A percentile compares a stretch with the other conserved stretches of the same genome.
These are phyloP conservation scores for Carpediemonas membranifera DNA, from an alignment of 78 protist genomes.

Conservation along the genomic window DNA sequence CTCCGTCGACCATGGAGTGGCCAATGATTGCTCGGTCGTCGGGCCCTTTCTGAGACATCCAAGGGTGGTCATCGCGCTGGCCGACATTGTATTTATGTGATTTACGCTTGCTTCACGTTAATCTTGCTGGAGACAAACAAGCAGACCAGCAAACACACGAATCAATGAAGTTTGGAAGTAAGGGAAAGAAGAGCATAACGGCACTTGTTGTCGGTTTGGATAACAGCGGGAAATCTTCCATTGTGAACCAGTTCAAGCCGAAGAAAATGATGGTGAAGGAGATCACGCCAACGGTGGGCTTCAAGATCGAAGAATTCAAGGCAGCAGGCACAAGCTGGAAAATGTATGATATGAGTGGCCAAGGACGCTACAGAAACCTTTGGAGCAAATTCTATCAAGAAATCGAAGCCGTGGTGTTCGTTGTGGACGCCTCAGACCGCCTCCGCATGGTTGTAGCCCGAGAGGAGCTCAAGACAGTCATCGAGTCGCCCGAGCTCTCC, in stretches of 20 bases:
- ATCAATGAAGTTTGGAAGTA: no score
- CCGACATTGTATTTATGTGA: no score
- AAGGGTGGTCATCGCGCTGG: no score
- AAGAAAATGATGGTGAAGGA: not conserved
- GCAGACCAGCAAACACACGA: no score
- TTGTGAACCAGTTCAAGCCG: conserved; percentile 56
- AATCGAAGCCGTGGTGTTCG: conserved; percentile 58
- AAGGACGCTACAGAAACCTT: conserved; percentile 45
- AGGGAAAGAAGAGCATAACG: no score
- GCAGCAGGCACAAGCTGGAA: conserved; percentile 41
- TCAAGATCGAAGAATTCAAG: conserved; percentile 42
- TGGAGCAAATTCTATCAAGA: conserved; percentile 60
- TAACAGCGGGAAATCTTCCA: conserved; percentile 67
- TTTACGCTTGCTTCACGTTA: no score
- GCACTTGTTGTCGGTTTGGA: conserved; percentile 61
- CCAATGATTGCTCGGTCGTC: no score
- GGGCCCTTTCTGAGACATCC: no score
- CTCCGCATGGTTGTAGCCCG: conserved; percentile 53
- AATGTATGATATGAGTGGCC: conserved; percentile 65
- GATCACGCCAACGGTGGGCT: conserved; percentile 47
- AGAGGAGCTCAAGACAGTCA: conserved; percentile 51
- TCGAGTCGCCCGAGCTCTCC: conserved; percentile 20
- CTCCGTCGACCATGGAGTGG: no score
- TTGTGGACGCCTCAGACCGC: conserved; percentile 56
- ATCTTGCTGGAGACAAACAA: no score